Base-by-base conservation (phyloP, 805 yeast species). In the Yarrowia bubula region DNA sequence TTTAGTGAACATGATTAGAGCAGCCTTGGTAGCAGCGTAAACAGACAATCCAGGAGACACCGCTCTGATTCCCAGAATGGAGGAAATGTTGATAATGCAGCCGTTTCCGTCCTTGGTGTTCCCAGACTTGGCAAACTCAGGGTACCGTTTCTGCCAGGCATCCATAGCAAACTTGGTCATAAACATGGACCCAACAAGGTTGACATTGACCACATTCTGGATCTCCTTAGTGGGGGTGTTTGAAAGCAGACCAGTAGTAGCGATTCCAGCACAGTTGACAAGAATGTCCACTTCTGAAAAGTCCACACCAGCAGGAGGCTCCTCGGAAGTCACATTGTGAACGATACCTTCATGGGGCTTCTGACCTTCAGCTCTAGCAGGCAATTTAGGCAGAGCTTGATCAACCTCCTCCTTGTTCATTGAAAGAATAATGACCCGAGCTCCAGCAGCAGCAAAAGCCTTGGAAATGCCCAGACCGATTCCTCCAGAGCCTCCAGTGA, bases 401-500 rank as follows among this genome's bases (percentile, higher is more conserved):
- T 69, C 66, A 17, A 89, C 73, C 3, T 72, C 70, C 0, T 70
- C 69, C 41, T 75, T 75, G 63, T 82, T 77, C 42, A 88, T 72
- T 0, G 90, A 81, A 6, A 85, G 67, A 14, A 88, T 71, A 0
- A 86, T 77, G 2, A 85, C 76, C 17, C 76, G 77, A 32, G 83
- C 81, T 1, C 92, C 92, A 28, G 76, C 69, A 0, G 67, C 58
- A 0, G 90, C 82, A 35, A 88, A 75, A 31, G 70, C 72, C 43
- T 71, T 68, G 0, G 91, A 86, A n/a, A 89, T 81, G 0, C 80
- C 80, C 2, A 78, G 74, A 0, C 95, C 95, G 11, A 88, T 76
- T 0, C 93, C 93, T 58, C 81, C 75, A 0, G 92, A 85, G 0
- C 87, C 92, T 0, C 95, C 95, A 0, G 91, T 87, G 3, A 87